Evolutionary conservation across 2,329 filamentous ascomycete genomes (phyloP).

Genomic region (Microcyclospora pomicola): DNA sequence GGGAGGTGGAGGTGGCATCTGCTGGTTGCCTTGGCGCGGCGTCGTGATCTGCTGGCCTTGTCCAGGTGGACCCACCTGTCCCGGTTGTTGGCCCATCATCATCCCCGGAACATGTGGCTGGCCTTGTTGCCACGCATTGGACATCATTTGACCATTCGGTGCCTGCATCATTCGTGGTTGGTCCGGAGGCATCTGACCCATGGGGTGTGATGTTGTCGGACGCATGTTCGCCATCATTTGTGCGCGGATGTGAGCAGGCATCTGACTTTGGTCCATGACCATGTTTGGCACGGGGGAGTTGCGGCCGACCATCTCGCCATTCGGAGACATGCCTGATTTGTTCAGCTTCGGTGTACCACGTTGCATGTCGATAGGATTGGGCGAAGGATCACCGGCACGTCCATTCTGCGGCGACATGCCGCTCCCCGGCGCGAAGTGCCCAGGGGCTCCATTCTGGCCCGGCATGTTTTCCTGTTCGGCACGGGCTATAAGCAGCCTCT

Average conservation of each 20-base stretch:
- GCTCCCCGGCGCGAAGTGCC: constrained; percentile 21
- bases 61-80: constrained; percentile 33
- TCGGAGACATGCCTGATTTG: constrained; percentile 54
- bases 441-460: constrained; percentile 31
- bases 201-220: constrained; percentile 51
- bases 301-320: constrained; percentile 50
- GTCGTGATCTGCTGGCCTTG: constrained; percentile 45
- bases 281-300: constrained; percentile 42
- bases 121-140: constrained; percentile 16
- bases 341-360: constrained; percentile 63
- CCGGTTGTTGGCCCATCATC: constrained; percentile 30
- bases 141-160: constrained; percentile 18
- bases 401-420: constrained; percentile 56
- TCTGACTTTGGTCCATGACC: constrained; percentile 16
- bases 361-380: constrained; percentile 67
- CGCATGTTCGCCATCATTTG: constrained; percentile 28
- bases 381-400: constrained; percentile 54
- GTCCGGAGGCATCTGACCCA: constrained; percentile 23
- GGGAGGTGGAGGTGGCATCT: constrained; percentile 41
- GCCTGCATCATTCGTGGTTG: constrained; percentile 25
- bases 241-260: constrained; percentile 14
- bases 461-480: constrained; percentile 58
- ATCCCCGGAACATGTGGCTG: constrained; percentile 21
- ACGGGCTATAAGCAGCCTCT: constrained; percentile 68
- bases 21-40: constrained; percentile 48